Evolutionary conservation across 495 filamentous ascomycete species (phyloP).

Genomic region (Amniculicola lignicola): DNA sequence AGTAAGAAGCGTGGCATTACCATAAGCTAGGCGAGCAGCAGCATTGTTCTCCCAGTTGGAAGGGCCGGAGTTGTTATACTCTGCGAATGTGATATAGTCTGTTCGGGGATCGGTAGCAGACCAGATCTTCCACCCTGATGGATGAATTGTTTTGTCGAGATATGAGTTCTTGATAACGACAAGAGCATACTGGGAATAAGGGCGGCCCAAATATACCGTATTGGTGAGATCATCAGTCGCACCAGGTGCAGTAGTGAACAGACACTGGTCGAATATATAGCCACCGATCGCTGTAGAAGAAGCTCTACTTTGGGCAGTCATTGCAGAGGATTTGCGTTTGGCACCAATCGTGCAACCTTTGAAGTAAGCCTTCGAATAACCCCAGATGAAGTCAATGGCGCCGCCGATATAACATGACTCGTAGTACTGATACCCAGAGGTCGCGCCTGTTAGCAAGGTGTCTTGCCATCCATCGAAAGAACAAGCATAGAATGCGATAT

Average conservation of each 20-base stretch:
- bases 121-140: slow-evolving; percentile 29
- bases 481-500: slow-evolving; percentile 26
- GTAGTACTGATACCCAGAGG: slow-evolving; percentile 29
- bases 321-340: slow-evolving; percentile 19
- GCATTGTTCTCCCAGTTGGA: slow-evolving; percentile 20
- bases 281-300: slow-evolving; percentile 21
- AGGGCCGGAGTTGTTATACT: slow-evolving; percentile 24
- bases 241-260: slow-evolving; percentile 26
- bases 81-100: slow-evolving; percentile 23
- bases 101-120: slow-evolving; percentile 21
- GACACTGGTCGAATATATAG: slow-evolving; percentile 29
- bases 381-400: slow-evolving; percentile 31
- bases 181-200: slow-evolving; percentile 23
- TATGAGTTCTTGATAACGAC: slow-evolving; percentile 27
- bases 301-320: slow-evolving; percentile 27
- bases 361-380: slow-evolving; percentile 31
- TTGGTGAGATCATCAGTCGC: slow-evolving; percentile 24
- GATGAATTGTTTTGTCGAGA: slow-evolving; percentile 12
- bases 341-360: slow-evolving; percentile 29
- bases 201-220: slow-evolving; percentile 19
- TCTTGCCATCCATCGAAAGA: slow-evolving; percentile 29
- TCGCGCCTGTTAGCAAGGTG: slow-evolving; percentile 26
- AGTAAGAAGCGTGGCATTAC: slow-evolving; percentile 19
- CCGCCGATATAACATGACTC: slow-evolving; percentile 22
- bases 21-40: slow-evolving; percentile 24